Conservation (phyloP, 768 basidiomycete species). For the Kwoniella mangroviensis region DNA sequence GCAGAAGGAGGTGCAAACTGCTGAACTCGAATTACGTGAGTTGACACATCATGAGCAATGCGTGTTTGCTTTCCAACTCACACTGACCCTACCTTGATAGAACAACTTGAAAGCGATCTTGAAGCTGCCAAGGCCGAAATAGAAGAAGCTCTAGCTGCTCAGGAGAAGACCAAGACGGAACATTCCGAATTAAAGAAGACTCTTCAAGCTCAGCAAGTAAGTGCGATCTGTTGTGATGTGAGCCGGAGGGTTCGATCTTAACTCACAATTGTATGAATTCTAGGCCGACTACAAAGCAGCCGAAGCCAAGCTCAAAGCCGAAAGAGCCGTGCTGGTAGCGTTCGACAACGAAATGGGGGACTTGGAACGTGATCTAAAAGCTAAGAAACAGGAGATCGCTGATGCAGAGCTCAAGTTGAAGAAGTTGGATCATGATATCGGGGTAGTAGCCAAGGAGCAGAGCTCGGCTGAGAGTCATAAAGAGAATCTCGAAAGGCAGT, state of each 20-base stretch:
- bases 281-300: slow-evolving; percentile 66
- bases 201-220: slow-evolving; percentile 44
- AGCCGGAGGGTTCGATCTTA: not conserved
- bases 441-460: slow-evolving; percentile 69
- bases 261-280: not conserved
- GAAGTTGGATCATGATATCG: slow-evolving; percentile 73
- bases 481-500: slow-evolving; percentile 74
- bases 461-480: slow-evolving; percentile 64
- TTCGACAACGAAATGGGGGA: slow-evolving; percentile 88
- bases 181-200: slow-evolving; percentile 64
- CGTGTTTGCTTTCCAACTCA: not conserved
- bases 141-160: slow-evolving; percentile 61
- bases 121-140: slow-evolving; percentile 61
- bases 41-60: slow-evolving; percentile 1
- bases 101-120: slow-evolving; percentile 80
- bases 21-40: slow-evolving; percentile 83
- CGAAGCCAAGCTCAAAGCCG: slow-evolving; percentile 75
- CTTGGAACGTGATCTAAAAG: slow-evolving; percentile 79
- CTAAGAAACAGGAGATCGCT: slow-evolving; percentile 71
- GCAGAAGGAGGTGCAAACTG: slow-evolving; percentile 89
- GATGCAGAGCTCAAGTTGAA: slow-evolving; percentile 71
- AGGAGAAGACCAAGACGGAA: slow-evolving; percentile 68
- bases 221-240: slow-evolving; percentile 2
- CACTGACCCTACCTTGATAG: slow-evolving; percentile 58
- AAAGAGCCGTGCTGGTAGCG: slow-evolving; percentile 81